A percentile compares a stretch with the other conserved stretches of the same genome.
Conservation (phyloP, 1,139 yeast genomes). For the Saccharomyces hybrid region DNA sequence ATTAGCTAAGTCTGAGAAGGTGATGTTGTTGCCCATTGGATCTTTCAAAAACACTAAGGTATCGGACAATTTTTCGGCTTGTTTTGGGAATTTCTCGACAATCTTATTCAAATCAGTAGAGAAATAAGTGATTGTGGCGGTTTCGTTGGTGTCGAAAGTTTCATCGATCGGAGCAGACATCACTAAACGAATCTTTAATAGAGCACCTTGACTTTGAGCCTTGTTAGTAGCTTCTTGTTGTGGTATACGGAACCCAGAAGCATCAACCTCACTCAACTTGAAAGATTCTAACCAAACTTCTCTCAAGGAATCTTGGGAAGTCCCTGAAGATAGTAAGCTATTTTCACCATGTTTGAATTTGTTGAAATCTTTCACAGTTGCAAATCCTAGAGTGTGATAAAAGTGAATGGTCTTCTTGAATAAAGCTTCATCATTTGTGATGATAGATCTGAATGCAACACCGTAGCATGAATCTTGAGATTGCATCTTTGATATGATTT, state of each 20-base stretch:
- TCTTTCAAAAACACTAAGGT: slow-evolving; percentile 36
- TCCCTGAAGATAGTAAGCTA: slow-evolving; percentile 37
- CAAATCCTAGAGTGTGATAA: slow-evolving; percentile 52
- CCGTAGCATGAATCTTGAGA: slow-evolving; percentile 30
- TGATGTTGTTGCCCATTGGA: slow-evolving; percentile 49
- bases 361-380: slow-evolving; percentile 46
- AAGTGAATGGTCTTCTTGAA: slow-evolving; percentile 44
- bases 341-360: slow-evolving; percentile 33
- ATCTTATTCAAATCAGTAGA: slow-evolving; percentile 41
- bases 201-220: slow-evolving; percentile 45
- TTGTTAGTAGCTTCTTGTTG: slow-evolving; percentile 45
- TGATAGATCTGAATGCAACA: slow-evolving; percentile 51
- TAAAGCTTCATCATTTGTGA: slow-evolving; percentile 42
- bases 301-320: slow-evolving; percentile 54
- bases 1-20: slow-evolving; percentile 36
- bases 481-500: slow-evolving; percentile 11
- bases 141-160: slow-evolving; percentile 29
- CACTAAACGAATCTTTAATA: slow-evolving; percentile 52
- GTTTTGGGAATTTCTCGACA: slow-evolving; percentile 31
- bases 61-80: slow-evolving; percentile 24
- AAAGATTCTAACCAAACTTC: slow-evolving; percentile 69
- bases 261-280: slow-evolving; percentile 47
- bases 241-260: slow-evolving; percentile 44
- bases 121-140: slow-evolving; percentile 39
- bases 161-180: slow-evolving; percentile 31